These are phyloP conservation scores for Nematodospora valgi DNA, from an alignment of 805 yeast species.

Conservation along the genomic window DNA sequence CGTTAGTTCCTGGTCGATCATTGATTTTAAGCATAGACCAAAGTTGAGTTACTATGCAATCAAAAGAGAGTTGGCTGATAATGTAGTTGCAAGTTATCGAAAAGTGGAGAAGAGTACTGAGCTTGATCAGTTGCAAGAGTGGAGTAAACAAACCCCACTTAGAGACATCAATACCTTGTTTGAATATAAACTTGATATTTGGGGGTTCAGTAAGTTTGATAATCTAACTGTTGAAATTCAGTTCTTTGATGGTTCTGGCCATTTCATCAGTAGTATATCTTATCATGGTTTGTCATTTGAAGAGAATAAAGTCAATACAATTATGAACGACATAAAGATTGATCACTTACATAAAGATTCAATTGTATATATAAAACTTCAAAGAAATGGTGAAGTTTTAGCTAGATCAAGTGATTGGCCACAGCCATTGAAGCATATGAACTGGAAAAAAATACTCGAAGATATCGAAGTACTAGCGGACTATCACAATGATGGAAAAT, in stretches of 20 bases:
- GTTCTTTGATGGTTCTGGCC: too few species aligned
- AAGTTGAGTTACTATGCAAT: conserved; percentile 46
- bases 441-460: conserved; percentile 21
- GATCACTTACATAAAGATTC: too few species aligned
- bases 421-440: conserved; percentile 40
- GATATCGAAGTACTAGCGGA: conserved; percentile 13
- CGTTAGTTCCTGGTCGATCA: conserved; percentile 45
- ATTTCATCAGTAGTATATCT: too few species aligned
- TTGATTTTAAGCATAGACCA: conserved; percentile 38
- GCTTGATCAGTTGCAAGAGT: too few species aligned
- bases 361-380: background rate
- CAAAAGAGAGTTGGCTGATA: conserved; percentile 33
- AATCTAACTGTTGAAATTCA: too few species aligned
- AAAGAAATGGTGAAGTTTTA: conserved; percentile 15
- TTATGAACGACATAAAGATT: too few species aligned
- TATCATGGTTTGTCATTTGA: too few species aligned
- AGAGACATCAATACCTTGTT: too few species aligned
- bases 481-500: conserved; percentile 18
- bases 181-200: too few species aligned
- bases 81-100: conserved; percentile 4
- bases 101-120: background rate
- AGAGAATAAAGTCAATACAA: too few species aligned
- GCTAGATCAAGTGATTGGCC: conserved; percentile 47
- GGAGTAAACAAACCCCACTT: too few species aligned
- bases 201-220: too few species aligned